Conservation (phyloP, 1,284 basidiomycete genomes). For the Rhizopogon hawkerae region DNA sequence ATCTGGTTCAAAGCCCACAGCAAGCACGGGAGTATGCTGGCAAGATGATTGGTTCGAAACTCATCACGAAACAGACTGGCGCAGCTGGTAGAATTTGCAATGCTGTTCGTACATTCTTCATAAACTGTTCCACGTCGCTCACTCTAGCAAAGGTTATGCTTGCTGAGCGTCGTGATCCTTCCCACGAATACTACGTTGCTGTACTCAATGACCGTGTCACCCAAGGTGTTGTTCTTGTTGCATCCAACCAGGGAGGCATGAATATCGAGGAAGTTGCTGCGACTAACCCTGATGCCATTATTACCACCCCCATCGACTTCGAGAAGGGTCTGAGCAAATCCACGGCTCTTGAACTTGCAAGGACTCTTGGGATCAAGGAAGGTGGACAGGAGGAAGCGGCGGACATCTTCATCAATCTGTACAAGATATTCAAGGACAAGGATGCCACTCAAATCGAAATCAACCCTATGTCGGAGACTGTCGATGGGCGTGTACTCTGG, state of each 20-base stretch:
- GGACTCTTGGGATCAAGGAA: slow-evolving; percentile 85
- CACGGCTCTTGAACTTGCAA: slow-evolving; percentile 74
- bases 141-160: slow-evolving; percentile 76
- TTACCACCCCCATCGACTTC: slow-evolving; percentile 91
- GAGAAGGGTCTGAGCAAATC: slow-evolving; percentile 73
- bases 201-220: slow-evolving; percentile 92
- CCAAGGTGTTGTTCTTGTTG: slow-evolving; percentile 88
- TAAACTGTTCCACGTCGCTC: slow-evolving; percentile 12
- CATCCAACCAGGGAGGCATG: slow-evolving; percentile 92
- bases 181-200: slow-evolving; percentile 98
- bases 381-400: slow-evolving; percentile 77
- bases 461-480: slow-evolving; percentile 95
- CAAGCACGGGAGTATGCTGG: slow-evolving; percentile 82
- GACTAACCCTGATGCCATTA: slow-evolving; percentile 91
- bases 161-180: slow-evolving; percentile 88
- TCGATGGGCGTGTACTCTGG: slow-evolving; percentile 92
- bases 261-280: slow-evolving; percentile 99
- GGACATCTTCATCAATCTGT: slow-evolving; percentile 90
- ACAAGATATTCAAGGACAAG: slow-evolving; percentile 97
- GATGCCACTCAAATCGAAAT: slow-evolving; percentile 99
- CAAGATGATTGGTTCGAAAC: slow-evolving; percentile 92
- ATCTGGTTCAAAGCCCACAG: slow-evolving; percentile 53
- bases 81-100: slow-evolving; percentile 90
- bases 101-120: slow-evolving; percentile 49
- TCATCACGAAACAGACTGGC: slow-evolving; percentile 99